A percentile compares a stretch with the other conserved stretches of the same genome.
These are phyloP conservation scores for Thielaviopsis punctulata DNA, from an alignment of 2,329 filamentous ascomycete genomes.

Conservation along the genomic window DNA sequence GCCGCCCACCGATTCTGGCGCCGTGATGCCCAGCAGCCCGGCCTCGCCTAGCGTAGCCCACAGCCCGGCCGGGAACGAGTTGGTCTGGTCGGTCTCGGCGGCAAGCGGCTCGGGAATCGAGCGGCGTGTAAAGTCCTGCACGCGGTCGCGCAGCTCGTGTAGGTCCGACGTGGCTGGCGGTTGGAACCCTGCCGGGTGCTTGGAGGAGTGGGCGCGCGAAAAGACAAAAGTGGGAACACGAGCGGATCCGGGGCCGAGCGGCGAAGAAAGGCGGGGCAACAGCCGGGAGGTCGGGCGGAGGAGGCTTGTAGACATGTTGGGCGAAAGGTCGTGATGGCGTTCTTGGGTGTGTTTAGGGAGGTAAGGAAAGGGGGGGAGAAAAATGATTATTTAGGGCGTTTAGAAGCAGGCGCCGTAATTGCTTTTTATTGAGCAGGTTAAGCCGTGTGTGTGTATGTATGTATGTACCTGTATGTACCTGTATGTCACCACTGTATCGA, in stretches of 20 bases:
- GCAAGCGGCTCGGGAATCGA: slow-evolving; percentile 78
- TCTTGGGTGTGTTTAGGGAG: no score
- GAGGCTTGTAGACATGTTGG: neutral
- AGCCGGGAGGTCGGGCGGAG: slow-evolving; percentile 13
- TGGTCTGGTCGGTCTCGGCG: slow-evolving; percentile 62
- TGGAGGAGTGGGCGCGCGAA: slow-evolving; percentile 33
- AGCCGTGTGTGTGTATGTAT: no score
- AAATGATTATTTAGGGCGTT: no score
- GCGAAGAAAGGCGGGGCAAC: slow-evolving; percentile 16
- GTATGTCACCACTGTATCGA: no score
- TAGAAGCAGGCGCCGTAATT: no score
- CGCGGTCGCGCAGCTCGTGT: slow-evolving; percentile 62
- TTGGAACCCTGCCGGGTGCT: slow-evolving; percentile 45
- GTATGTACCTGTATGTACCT: no score
- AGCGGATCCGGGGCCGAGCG: slow-evolving; percentile 14
- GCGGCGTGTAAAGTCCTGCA: slow-evolving; percentile 76
- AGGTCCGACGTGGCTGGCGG: slow-evolving; percentile 58
- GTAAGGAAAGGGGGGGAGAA: no score
- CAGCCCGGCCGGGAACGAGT: slow-evolving; percentile 79
- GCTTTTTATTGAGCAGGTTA: no score
- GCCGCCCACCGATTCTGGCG: slow-evolving; percentile 80
- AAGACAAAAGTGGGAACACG: slow-evolving; percentile 17
- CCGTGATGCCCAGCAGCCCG: slow-evolving; percentile 82
- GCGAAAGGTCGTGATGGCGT: no score
- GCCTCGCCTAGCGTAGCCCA: slow-evolving; percentile 89